Evolutionary conservation across 1,139 yeast species (phyloP).

Genomic region (Candida gigantensis): DNA sequence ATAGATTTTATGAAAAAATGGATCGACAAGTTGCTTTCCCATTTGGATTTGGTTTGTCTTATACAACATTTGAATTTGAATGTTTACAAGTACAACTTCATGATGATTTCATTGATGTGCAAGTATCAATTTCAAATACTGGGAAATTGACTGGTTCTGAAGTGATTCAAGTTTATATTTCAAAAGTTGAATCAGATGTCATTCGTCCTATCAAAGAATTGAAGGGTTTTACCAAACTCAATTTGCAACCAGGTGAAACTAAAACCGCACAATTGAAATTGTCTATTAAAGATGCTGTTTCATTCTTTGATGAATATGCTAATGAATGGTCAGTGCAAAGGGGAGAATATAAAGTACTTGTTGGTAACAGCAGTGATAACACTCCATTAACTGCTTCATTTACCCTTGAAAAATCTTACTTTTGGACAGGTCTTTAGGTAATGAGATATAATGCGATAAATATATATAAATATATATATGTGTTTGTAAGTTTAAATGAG

Average conservation of each 20-base stretch:
- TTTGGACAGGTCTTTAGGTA: conserved; percentile 22
- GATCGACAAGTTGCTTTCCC: conserved; percentile 52
- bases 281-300: conserved; percentile 48
- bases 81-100: conserved; percentile 18
- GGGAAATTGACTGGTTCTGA: conserved; percentile 45
- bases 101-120: conserved; percentile 15
- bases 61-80: conserved; percentile 42
- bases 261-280: conserved; percentile 34
- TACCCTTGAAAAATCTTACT: conserved; percentile 23
- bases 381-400: conserved; percentile 31
- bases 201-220: conserved; percentile 57
- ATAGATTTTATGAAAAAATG: conserved; percentile 56
- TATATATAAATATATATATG: conserved; percentile 5
- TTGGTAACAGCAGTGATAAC: conserved; percentile 38
- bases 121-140: conserved; percentile 41
- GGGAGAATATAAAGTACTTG: conserved; percentile 47
- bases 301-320: conserved; percentile 53
- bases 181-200: conserved; percentile 38
- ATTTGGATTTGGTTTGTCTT: conserved; percentile 63
- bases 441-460: too few relatives aligned
- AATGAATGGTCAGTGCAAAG: conserved; percentile 40
- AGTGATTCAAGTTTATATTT: conserved; percentile 47
- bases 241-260: conserved; percentile 38
- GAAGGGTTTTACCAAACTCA: conserved; percentile 54
- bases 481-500: neutral